Evolutionary conservation across 306 rosid species (phyloP), one percentile per base, ranked within the genome.

Genomic region (Vicia faba): DNA sequence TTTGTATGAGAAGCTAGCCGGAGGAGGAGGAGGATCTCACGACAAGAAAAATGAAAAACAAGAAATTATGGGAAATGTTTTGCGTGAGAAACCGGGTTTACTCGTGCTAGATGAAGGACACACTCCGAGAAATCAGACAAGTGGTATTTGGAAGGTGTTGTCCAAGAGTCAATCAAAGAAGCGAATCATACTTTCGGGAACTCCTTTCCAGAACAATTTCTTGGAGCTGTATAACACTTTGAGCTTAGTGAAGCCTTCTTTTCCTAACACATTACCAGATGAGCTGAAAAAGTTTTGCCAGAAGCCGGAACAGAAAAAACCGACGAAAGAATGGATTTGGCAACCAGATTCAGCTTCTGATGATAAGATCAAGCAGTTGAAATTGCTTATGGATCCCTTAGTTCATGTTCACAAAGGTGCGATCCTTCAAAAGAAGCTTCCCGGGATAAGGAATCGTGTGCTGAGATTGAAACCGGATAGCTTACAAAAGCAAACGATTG

Each of bases 21-120:
- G 76, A 11, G 81, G 7, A 9, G 81, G 7, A 9, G 23, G 38
- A 4, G 36, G n/a, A 51, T 20, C 8, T 2, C 7, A 20, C 2
- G 57, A 9, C 1, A 7, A 20, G 31, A 19, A 51, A 51, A 4
- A 51, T 0, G 5, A 20, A 19, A 51, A 51, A 20, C 31, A 20
- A 1, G 28, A 13, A 10, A 4, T 20, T 13, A 61, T 80, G 72
- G 49, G 66, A 31, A 62, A 55, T 28, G 8, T 75, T 71, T 45
- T 80, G 28, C 75, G 16, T 12, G 72, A 80, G 7, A 2, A 4
- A 26, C 84, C 84, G 4, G 70, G 78, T 16, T 72, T 80, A 65
- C 29, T 80, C 13, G 59, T 80, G 25, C 72, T 80, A 19, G 84
- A 80, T 49, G 84, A 80, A 72, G 84, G 84, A 3, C 84, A 80